Base-by-base conservation (phyloP, 371 early-diverging fungal genomes). In the Mucor ambiguus region DNA sequence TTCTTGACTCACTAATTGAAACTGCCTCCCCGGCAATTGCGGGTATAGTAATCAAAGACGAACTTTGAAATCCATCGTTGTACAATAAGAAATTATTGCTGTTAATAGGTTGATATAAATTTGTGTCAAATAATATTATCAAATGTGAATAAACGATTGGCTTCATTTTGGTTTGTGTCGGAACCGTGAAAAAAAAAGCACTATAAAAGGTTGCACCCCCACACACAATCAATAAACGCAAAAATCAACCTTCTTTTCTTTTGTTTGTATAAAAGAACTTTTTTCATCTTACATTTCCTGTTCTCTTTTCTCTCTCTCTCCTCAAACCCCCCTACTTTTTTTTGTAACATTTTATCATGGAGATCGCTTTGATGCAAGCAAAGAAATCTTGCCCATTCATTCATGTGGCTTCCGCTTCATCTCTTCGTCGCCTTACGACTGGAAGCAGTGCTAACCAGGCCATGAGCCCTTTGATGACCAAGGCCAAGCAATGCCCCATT, bases 401-500 rank as follows among this genome's bases (percentile, higher is more conserved):
- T 58, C 87, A 92, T 66, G 86, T 86, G 66, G 88, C 93, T 35
- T 87, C 93, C 52, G 84, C 90, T 37, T 74, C 90, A n/a, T 85
- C 89, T 58, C 82, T 96, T 69, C 88, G 94, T 76, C 82, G 87
- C 67, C 87, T 95, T 26, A 76, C 86, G 16, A 67, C 84, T 44
- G 70, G 67, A 56, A 52, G 28, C 24, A 78, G 79, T 60, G 75
- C 83, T 26, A 57, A 32, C 24, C 18, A 48, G 18, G 22, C 35
- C 33, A 64, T 63, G 54, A 81, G 73, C 52, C 86, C 87, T 58
- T 87, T 96, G 20, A 73, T 94, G 71, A 83, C 73, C 58, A 67
- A 67, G 37, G 98, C 96, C 46, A 83, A 89, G 74, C 85, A 88
- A 74, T 97, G 98, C 73, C 98, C 98, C 32, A 90, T 97, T 49